Evolutionary conservation across 1,139 yeast species (phyloP), one percentile per base, ranked within the genome.

Genomic region (Diutina rugosa): DNA sequence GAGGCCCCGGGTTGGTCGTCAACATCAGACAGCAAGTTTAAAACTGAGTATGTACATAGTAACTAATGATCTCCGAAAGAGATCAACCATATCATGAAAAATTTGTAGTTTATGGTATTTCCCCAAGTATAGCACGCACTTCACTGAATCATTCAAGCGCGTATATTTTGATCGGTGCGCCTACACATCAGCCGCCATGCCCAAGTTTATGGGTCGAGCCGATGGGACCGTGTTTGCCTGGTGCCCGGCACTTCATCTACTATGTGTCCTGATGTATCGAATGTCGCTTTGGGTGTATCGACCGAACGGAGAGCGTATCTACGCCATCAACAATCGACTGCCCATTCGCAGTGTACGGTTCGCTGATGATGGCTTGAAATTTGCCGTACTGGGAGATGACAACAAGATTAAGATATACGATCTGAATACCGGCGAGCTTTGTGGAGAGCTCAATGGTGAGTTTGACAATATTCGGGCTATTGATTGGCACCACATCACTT

Each of bases 1-100:
- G 79, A 62, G 95, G 96, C 38, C 97, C 97, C 1, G 85, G 91
- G 30, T 77, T 89, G 57, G 85, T 87, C 54, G 82, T 90, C 59
- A 82, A 87, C 69, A 69, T 74, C 6, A 14, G 35, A 4, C 45
- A 52, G 26, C 53, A 49, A 18, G 53, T 32, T 35, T 46, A 38
- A 38, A 2, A 21, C 26, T 21, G 26, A 35, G 14, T 35, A 35
- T 61, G 63, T 61, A 61, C 12, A 61, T 60, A 59, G 60, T 49
- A 18, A n/a, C n/a, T 35, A 3, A 10, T 5, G 41, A n/a, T 35
- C 41, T 35, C 41, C 14, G 14, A n/a, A n/a, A 35, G 41, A 35
- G 41, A 35, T 10, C 10, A n/a, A 35, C 41, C 41, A 8, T n/a
- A 35, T 12, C n/a, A 35, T 12, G 35, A 35, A 10, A 35, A 35